Percentiles rank a stretch among this genome's conserved stretches.
Evolutionary conservation across 305 asterid genomes (phyloP).

Genomic region (Solanum hybrid): DNA sequence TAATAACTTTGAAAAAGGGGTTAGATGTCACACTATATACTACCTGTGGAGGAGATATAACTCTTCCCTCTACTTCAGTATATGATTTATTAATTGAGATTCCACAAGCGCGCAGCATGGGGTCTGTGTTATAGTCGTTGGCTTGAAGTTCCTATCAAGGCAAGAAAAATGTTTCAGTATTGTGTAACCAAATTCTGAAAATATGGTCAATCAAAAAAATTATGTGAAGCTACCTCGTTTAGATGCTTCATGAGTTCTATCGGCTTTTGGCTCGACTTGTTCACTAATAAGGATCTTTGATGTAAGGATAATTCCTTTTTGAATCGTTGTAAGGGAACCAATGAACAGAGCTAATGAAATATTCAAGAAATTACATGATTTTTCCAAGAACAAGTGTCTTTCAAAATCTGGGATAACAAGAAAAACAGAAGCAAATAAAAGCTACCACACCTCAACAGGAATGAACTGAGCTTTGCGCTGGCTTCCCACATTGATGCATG

Average conservation of each 20-base stretch:
- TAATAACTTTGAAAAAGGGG: neutral
- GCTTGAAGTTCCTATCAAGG: neutral
- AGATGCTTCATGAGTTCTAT: neutral
- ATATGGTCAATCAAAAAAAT: neutral
- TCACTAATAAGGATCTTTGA: neutral
- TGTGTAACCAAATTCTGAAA: neutral
- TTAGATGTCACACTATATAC: neutral
- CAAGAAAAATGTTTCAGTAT: neutral
- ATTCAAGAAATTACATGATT: neutral
- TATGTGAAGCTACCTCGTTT: neutral
- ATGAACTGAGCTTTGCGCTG: conserved; percentile 44
- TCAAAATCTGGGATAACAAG: neutral
- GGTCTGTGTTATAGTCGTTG: neutral
- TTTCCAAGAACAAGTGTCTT: neutral
- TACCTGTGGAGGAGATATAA: conserved; percentile 3
- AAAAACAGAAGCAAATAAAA: neutral
- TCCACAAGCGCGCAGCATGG: neutral
- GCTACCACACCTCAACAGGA: conserved; percentile 54
- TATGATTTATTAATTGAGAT: neutral
- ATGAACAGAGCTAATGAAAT: neutral
- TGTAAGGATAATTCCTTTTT: neutral
- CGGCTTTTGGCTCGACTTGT: neutral
- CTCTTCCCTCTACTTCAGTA: conserved; percentile 2
- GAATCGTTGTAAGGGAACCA: conserved; percentile 1
- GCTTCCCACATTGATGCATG: conserved; percentile 65